phyloP scores from a whole-genome alignment of 148 eudicot genomes.

The Spergularia marina region DNA sequence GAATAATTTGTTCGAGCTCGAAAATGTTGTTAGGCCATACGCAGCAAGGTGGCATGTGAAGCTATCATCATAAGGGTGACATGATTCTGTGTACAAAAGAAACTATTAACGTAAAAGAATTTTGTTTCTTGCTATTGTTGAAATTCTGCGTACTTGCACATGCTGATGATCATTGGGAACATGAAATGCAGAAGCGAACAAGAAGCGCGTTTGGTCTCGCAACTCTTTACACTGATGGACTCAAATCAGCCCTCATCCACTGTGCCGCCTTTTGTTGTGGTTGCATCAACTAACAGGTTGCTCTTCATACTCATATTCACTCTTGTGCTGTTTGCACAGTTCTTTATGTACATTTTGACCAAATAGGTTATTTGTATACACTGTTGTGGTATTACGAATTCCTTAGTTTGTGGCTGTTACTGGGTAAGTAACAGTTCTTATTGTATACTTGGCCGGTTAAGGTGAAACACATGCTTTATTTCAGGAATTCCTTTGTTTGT shows the following conservation, averaged over 20 bases:
- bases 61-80: slow-evolving; percentile 5
- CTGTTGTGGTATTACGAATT: not conserved
- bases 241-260: slow-evolving; percentile 49
- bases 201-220: slow-evolving; percentile 72
- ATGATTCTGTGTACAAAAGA: not conserved
- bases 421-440: not conserved
- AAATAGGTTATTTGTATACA: not conserved
- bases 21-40: too few relatives aligned
- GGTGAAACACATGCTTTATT: not conserved
- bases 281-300: slow-evolving; percentile 97
- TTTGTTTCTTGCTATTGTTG: too few relatives aligned
- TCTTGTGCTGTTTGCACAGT: not conserved
- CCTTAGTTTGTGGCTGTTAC: not conserved
- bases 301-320: slow-evolving; percentile 1
- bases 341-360: not conserved
- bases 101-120: not conserved
- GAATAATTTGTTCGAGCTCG: too few relatives aligned
- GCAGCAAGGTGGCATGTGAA: not conserved
- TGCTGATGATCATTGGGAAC: not conserved
- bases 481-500: not conserved
- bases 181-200: slow-evolving; percentile 76
- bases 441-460: not conserved
- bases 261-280: slow-evolving; percentile 68
- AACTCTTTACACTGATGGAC: slow-evolving; percentile 86
- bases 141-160: too few relatives aligned